Percentiles rank a stretch among this genome's conserved stretches.
These are phyloP conservation scores for Apiospora sp. DNA, from an alignment of 2,329 filamentous ascomycete species.

Conservation along the genomic window DNA sequence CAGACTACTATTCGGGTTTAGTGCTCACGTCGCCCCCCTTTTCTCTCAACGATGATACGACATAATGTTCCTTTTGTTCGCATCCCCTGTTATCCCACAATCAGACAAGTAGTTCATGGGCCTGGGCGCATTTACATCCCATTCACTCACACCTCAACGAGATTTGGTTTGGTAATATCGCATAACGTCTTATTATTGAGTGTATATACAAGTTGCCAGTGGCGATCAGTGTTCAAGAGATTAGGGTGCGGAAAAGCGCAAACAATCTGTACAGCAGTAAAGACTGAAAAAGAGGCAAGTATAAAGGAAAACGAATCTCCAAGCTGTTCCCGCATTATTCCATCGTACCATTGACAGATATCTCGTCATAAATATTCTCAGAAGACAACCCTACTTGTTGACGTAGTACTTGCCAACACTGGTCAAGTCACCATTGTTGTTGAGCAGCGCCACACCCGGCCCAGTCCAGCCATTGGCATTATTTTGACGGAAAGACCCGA, in stretches of 20 bases:
- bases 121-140: no score
- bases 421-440: neutral
- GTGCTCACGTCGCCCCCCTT: no score
- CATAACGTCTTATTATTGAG: no score
- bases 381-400: neutral
- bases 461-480: neutral
- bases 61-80: no score
- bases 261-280: neutral
- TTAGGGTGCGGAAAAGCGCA: neutral
- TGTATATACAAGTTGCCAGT: neutral
- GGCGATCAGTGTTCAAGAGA: neutral
- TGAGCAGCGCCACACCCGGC: neutral
- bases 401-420: neutral
- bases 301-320: neutral
- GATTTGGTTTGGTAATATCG: no score
- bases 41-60: no score
- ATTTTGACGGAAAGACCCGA: conserved; percentile 41
- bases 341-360: neutral
- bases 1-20: no score
- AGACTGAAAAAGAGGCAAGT: neutral
- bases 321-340: neutral
- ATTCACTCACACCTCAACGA: no score
- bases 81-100: no score
- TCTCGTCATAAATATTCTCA: neutral
- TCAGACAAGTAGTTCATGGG: no score